Base-by-base conservation (phyloP, 2,329 filamentous ascomycete genomes). In the Pestalotiopsis sp. region DNA sequence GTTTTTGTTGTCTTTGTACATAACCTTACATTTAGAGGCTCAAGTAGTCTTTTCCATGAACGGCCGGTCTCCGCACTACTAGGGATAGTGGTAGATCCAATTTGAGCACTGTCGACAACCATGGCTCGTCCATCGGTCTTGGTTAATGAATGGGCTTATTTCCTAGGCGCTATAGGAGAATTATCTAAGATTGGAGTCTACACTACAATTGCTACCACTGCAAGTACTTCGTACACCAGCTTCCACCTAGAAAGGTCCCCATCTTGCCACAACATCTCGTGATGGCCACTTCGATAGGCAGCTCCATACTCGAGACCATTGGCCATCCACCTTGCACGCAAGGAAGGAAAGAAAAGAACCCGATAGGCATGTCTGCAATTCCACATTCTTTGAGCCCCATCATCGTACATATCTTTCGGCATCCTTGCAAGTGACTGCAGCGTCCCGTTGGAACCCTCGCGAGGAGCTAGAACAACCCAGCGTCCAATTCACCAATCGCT, bases 71-170 rank as follows among this genome's bases (percentile, higher is more conserved):
- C 49, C 20, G 56, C 56, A 31, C 64, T 66, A 60, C 39, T 56
- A 13, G 58, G 27, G 36, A 60, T 66, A 23, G 36, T 45, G 36
- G 64, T 56, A 66, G 52, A 60, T 66, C 64, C 64, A 66, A 66
- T 23, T 66, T 56, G 64, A 52, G 45, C 39, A 31, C 17, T 25
- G 27, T 59, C 11, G 14, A 39, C 31, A 56, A 56, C 39, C 56
- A 39, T 25, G 17, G 31, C 45, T 58, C 12, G 13, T 20, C 27
- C 23, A 36, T 49, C 64, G 45, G 20, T 38, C 52, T 20, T 66
- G 64, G 52, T 25, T 60, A 66, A 52, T 64, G 49, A 38, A 36
- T 39, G 38, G 62, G 41, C 39, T 39, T 36, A 45, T 27, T 13
- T 59, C 20, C 57, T 59, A 59, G 27, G 23, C 14, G 36, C 59